Conservation (phyloP, 2,329 filamentous ascomycete species). For the Pseudogymnoascus sp. region DNA sequence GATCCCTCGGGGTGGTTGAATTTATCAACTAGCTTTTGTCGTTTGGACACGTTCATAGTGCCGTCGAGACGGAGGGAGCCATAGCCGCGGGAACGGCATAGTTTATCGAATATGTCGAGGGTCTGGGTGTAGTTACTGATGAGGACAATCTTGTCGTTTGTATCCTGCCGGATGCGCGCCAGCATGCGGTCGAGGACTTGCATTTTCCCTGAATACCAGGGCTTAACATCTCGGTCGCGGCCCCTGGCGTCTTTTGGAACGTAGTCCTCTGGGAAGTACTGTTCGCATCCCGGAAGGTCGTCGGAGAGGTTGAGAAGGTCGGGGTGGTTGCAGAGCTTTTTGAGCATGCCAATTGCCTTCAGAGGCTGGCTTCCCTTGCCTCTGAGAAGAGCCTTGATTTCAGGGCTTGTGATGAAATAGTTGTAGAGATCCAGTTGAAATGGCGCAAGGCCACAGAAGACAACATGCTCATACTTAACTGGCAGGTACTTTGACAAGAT, state of each 20-base stretch:
- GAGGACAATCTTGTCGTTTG: conserved; percentile 97
- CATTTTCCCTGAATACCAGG: conserved; percentile 98
- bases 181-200: conserved; percentile 97
- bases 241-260: conserved; percentile 81
- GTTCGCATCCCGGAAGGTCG: conserved; percentile 82
- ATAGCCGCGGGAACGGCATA: conserved; percentile 80
- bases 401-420: conserved; percentile 91
- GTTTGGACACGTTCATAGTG: conserved; percentile 95
- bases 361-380: conserved; percentile 94
- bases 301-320: conserved; percentile 77
- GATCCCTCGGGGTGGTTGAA: conserved; percentile 89
- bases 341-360: conserved; percentile 92
- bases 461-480: conserved; percentile 97
- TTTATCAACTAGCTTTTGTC: conserved; percentile 92
- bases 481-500: conserved; percentile 96
- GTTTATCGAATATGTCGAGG: conserved; percentile 83
- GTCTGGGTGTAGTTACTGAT: conserved; percentile 99
- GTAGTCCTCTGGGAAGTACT: conserved; percentile 77
- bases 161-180: conserved; percentile 87
- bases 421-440: conserved; percentile 95
- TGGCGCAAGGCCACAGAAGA: conserved; percentile 89
- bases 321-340: conserved; percentile 97
- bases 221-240: conserved; percentile 83
- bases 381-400: conserved; percentile 83
- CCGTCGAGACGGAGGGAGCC: conserved; percentile 86